These are phyloP conservation scores for Lanmaoa rubissima DNA, from an alignment of 768 basidiomycete genomes.

Conservation along the genomic window DNA sequence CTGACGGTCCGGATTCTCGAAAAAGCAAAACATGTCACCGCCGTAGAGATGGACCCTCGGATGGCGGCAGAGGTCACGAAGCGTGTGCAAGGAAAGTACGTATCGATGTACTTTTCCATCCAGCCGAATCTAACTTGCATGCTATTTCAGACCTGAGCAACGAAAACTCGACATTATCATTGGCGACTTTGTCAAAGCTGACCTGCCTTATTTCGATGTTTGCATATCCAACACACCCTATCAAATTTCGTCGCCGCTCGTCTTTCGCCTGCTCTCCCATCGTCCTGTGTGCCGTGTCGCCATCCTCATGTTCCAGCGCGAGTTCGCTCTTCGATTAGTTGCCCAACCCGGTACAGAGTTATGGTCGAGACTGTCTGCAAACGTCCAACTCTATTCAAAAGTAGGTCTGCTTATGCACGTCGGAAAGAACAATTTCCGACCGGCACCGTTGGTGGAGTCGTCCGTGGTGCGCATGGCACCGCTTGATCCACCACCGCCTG, in stretches of 20 bases:
- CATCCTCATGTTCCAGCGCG: slow-evolving; percentile 99
- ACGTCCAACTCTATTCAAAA: slow-evolving; percentile 96
- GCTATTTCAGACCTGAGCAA: slow-evolving; percentile 76
- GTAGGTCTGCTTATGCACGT: slow-evolving; percentile 97
- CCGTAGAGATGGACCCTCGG: slow-evolving; percentile 96
- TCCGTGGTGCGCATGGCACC: slow-evolving; percentile 90
- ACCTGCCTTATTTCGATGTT: slow-evolving; percentile 96
- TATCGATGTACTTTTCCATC: slow-evolving; percentile 20
- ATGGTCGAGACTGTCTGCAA: slow-evolving; percentile 94
- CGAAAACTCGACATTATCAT: slow-evolving; percentile 93
- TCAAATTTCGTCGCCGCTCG: slow-evolving; percentile 96
- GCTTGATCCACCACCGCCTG: slow-evolving; percentile 90
- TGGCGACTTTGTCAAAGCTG: slow-evolving; percentile 98
- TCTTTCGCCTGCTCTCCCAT: slow-evolving; percentile 95
- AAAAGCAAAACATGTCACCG: slow-evolving; percentile 88
- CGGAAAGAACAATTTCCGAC: slow-evolving; percentile 94
- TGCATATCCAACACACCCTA: slow-evolving; percentile 99
- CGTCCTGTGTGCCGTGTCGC: slow-evolving; percentile 91
- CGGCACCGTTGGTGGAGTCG: slow-evolving; percentile 92
- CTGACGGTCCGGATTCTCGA: slow-evolving; percentile 91
- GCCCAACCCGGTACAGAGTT: slow-evolving; percentile 79
- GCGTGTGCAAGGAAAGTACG: slow-evolving; percentile 96
- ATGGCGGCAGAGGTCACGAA: slow-evolving; percentile 99
- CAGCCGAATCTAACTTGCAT: background rate
- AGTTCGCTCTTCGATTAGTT: slow-evolving; percentile 91